phyloP scores from a whole-genome alignment of 495 filamentous ascomycete genomes.

The Darksidea phi region DNA sequence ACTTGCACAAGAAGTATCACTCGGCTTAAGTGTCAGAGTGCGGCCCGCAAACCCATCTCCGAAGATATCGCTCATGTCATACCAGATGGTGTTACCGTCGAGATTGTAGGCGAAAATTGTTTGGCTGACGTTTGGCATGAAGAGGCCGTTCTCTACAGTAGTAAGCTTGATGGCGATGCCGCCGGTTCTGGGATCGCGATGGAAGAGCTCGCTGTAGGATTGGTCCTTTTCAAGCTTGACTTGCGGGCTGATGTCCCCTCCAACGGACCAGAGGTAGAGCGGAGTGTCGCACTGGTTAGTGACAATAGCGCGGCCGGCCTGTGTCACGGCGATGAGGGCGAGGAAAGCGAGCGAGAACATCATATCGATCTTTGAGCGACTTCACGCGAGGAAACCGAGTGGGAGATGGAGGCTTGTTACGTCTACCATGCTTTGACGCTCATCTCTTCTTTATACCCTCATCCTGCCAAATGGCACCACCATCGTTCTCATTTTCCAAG shows the following conservation, averaged over 20 bases:
- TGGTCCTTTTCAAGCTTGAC: constrained; percentile 43
- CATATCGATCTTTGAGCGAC: constrained; percentile 6
- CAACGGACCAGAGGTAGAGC: constrained; percentile 59
- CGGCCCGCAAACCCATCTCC: constrained; percentile 54
- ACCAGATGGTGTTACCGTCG: constrained; percentile 52
- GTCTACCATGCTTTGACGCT: too few relatives aligned
- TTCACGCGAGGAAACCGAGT: too few relatives aligned
- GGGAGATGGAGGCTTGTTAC: too few relatives aligned
- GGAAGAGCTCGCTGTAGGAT: constrained; percentile 10
- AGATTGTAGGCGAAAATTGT: constrained; percentile 57
- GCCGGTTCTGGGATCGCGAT: constrained; percentile 43
- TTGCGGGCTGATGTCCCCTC: constrained; percentile 39
- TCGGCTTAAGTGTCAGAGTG: constrained; percentile 42
- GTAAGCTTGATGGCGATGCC: constrained; percentile 58
- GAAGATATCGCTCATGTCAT: constrained; percentile 57
- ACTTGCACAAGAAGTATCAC: constrained; percentile 33
- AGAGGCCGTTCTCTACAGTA: constrained; percentile 48
- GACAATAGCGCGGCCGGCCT: constrained; percentile 53
- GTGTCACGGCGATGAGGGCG: background rate
- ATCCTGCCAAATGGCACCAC: too few relatives aligned
- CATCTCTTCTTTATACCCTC: too few relatives aligned
- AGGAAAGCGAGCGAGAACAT: background rate
- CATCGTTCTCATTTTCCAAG: too few relatives aligned
- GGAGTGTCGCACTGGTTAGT: constrained; percentile 51
- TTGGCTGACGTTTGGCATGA: constrained; percentile 51